These are phyloP conservation scores for Asterophora lycoperdoides DNA, from an alignment of 768 basidiomycete species.

Conservation along the genomic window DNA sequence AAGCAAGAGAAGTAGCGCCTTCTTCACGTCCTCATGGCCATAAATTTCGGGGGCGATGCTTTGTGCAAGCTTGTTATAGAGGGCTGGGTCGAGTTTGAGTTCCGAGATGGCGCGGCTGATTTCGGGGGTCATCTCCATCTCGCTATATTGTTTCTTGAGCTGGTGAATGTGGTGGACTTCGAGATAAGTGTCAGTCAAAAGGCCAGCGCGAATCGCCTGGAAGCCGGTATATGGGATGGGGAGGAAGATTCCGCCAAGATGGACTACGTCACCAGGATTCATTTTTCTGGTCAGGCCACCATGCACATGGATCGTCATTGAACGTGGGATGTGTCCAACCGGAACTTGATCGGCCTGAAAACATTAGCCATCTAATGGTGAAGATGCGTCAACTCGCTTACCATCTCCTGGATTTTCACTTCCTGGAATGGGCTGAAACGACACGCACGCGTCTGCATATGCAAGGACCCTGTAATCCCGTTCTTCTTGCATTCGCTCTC, in stretches of 20 bases:
- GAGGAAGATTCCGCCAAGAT: slow-evolving; percentile 95
- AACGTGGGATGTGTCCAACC: slow-evolving; percentile 97
- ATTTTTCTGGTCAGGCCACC: slow-evolving; percentile 86
- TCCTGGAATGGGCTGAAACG: slow-evolving; percentile 98
- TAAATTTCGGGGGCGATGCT: slow-evolving; percentile 99
- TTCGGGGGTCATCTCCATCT: slow-evolving; percentile 89
- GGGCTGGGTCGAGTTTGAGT: slow-evolving; percentile 66
- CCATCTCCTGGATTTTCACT: slow-evolving; percentile 99
- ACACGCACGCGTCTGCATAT: slow-evolving; percentile 98
- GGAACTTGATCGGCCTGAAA: slow-evolving; percentile 97
- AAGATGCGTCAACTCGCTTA: slow-evolving; percentile 27
- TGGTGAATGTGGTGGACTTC: slow-evolving; percentile 90
- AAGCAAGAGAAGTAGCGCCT: slow-evolving; percentile 85
- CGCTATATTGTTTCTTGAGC: slow-evolving; percentile 94
- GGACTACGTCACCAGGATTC: slow-evolving; percentile 94
- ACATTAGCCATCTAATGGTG: neutral
- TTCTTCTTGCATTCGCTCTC: slow-evolving; percentile 83
- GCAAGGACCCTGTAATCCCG: slow-evolving; percentile 80
- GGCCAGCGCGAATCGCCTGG: slow-evolving; percentile 93
- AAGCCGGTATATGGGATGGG: slow-evolving; percentile 97
- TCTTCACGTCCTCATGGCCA: slow-evolving; percentile 96
- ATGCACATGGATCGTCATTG: slow-evolving; percentile 95
- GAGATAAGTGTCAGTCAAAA: slow-evolving; percentile 95
- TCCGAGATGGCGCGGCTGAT: slow-evolving; percentile 66
- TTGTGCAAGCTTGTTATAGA: slow-evolving; percentile 85